Evolutionary conservation across 2,329 filamentous ascomycete genomes (phyloP).

Genomic region (Eutypa lata): DNA sequence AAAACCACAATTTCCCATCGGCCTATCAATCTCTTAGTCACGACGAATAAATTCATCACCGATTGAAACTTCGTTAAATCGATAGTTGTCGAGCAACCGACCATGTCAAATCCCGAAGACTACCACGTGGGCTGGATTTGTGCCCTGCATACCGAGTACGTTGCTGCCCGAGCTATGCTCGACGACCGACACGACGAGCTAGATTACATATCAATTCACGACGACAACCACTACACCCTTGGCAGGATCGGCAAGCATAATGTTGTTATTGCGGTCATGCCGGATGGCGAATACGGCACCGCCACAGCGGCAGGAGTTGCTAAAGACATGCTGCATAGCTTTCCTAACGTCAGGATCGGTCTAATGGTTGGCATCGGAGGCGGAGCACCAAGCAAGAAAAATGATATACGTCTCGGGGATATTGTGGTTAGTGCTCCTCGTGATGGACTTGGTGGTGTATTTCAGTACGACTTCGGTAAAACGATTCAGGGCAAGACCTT

Average conservation of each 20-base stretch:
- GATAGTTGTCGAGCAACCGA: too few species aligned
- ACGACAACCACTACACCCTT: constrained; percentile 27
- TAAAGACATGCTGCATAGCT: constrained; percentile 23
- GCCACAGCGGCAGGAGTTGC: constrained; percentile 21
- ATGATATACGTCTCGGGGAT: constrained; percentile 30
- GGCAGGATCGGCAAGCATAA: constrained; percentile 32
- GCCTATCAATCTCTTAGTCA: too few species aligned
- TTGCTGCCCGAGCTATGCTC: neutral
- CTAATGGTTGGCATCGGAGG: constrained; percentile 33
- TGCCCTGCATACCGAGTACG: neutral
- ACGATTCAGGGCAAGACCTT: constrained; percentile 18
- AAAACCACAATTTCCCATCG: too few species aligned
- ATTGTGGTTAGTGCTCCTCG: constrained; percentile 26
- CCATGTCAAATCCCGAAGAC: neutral
- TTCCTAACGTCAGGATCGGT: constrained; percentile 22
- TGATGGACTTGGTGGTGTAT: constrained; percentile 16
- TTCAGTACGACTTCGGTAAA: constrained; percentile 32
- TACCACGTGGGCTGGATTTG: neutral
- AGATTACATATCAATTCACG: constrained; percentile 6
- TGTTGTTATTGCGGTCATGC: constrained; percentile 30
- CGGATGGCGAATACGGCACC: constrained; percentile 22
- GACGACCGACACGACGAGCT: neutral
- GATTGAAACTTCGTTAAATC: too few species aligned
- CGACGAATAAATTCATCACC: too few species aligned
- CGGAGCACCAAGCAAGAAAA: constrained; percentile 23